Conservation (phyloP, 164 flowering plant species). For the Vitis amurensis region DNA sequence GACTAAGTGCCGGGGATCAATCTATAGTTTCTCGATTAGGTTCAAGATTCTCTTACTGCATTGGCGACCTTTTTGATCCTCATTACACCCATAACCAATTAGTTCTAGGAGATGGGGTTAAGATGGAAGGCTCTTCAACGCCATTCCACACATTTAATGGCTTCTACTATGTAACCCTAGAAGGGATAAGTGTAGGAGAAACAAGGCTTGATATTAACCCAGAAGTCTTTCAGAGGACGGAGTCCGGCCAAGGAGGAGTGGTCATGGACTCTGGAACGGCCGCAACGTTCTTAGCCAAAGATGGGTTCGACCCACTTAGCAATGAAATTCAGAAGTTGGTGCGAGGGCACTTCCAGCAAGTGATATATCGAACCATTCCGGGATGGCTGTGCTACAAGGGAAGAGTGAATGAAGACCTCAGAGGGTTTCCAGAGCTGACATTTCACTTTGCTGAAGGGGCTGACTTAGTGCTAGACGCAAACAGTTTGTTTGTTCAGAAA, state of each 20-base stretch:
- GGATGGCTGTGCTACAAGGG: slow-evolving; percentile 5
- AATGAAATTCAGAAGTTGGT: neutral
- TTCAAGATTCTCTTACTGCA: slow-evolving; percentile 30
- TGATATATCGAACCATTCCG: neutral
- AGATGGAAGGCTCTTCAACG: slow-evolving; percentile 22
- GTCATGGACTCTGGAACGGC: slow-evolving; percentile 14
- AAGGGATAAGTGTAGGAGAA: slow-evolving; percentile 19
- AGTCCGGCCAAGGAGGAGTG: slow-evolving; percentile 2
- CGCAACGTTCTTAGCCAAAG: neutral
- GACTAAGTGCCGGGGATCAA: slow-evolving; percentile 8
- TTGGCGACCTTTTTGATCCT: slow-evolving; percentile 20
- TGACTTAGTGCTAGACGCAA: slow-evolving; percentile 1
- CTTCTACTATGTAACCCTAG: slow-evolving; percentile 21
- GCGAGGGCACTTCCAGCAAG: neutral
- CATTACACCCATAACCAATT: slow-evolving; percentile 7
- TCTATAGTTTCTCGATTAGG: slow-evolving; percentile 20
- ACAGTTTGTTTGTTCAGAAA: slow-evolving; percentile 4
- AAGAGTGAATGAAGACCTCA: neutral
- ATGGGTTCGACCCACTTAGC: neutral
- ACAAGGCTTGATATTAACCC: slow-evolving; percentile 12
- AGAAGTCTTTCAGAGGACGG: neutral
- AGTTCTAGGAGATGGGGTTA: slow-evolving; percentile 16
- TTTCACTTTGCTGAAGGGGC: slow-evolving; percentile 17
- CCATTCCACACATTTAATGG: slow-evolving; percentile 7
- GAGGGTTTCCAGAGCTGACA: slow-evolving; percentile 13